phyloP scores from a whole-genome alignment of 2,329 filamentous ascomycete species.

The Colletotrichum cuscutae region DNA sequence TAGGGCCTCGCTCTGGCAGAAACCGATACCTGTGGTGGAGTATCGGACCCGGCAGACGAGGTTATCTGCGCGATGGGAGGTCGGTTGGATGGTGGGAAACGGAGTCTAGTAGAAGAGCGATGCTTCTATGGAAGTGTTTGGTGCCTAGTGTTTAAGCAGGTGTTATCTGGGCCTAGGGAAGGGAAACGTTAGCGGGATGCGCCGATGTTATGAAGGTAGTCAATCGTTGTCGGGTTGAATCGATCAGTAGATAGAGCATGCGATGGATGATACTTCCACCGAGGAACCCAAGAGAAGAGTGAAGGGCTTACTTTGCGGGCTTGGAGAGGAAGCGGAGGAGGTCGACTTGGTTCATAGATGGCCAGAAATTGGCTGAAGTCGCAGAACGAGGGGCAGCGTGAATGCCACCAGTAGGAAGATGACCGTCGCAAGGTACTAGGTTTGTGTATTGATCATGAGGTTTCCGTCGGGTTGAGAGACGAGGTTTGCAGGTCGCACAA shows the following conservation, averaged over 20 bases:
- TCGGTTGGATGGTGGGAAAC: conserved; percentile 34
- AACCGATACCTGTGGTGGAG: conserved; percentile 84
- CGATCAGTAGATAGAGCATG: not conserved
- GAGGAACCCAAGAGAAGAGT: not conserved
- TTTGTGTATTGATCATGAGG: not conserved
- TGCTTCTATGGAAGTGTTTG: not conserved
- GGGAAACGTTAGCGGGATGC: not conserved
- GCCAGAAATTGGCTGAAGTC: conserved; percentile 17
- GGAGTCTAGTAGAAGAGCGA: conserved; percentile 27
- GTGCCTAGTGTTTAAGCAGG: conserved; percentile 12
- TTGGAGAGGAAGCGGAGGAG: conserved; percentile 93
- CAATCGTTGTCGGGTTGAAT: not conserved
- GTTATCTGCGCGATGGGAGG: conserved; percentile 57
- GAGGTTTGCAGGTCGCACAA: not conserved
- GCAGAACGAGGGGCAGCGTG: conserved; percentile 12
- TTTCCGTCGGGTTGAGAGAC: not conserved
- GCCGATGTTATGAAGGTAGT: not conserved
- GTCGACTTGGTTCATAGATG: conserved; percentile 91
- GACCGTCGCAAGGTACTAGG: conserved; percentile 14
- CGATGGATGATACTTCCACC: not conserved
- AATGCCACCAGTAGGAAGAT: conserved; percentile 10
- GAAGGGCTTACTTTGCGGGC: conserved; percentile 82
- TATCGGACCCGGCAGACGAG: conserved; percentile 89
- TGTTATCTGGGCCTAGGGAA: conserved; percentile 38
- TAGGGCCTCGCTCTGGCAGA: conserved; percentile 73